Conservation (phyloP, 73 alveolate genomes). For the Paramecium pentaurelia region DNA sequence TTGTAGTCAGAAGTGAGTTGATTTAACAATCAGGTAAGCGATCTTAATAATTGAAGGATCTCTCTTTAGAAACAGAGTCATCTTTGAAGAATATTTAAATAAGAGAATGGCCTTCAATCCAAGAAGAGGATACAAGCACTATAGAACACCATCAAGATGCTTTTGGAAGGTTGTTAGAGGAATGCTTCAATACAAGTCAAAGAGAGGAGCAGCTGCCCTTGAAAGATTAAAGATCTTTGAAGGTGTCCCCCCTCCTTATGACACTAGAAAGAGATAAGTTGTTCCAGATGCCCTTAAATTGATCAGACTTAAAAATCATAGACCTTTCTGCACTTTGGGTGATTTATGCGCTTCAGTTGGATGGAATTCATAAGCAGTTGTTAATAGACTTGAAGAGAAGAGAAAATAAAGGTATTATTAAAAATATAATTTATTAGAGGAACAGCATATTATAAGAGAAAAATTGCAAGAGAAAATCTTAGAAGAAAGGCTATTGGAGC, state of each 20-base stretch:
- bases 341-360: constrained; percentile 90
- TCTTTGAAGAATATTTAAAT: constrained; percentile 83
- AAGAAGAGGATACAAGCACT: constrained; percentile 94
- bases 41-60: constrained; percentile 26
- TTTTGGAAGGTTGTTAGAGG: constrained; percentile 95
- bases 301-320: constrained; percentile 78
- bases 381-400: constrained; percentile 85
- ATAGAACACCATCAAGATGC: constrained; percentile 94
- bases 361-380: constrained; percentile 87
- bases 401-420: constrained; percentile 71
- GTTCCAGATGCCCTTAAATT: constrained; percentile 93
- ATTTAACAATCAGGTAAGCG: constrained; percentile 74
- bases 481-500: constrained; percentile 51
- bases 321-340: constrained; percentile 84
- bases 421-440: neutral
- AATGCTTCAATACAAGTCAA: constrained; percentile 93
- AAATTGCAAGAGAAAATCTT: neutral
- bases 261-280: constrained; percentile 89
- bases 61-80: constrained; percentile 61
- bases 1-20: constrained; percentile 90
- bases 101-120: constrained; percentile 97
- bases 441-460: constrained; percentile 29
- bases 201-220: constrained; percentile 96
- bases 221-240: constrained; percentile 91
- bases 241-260: constrained; percentile 98